Evolutionary conservation across 495 filamentous ascomycete species (phyloP).

Genomic region (Aspergillus saccharolyticus): DNA sequence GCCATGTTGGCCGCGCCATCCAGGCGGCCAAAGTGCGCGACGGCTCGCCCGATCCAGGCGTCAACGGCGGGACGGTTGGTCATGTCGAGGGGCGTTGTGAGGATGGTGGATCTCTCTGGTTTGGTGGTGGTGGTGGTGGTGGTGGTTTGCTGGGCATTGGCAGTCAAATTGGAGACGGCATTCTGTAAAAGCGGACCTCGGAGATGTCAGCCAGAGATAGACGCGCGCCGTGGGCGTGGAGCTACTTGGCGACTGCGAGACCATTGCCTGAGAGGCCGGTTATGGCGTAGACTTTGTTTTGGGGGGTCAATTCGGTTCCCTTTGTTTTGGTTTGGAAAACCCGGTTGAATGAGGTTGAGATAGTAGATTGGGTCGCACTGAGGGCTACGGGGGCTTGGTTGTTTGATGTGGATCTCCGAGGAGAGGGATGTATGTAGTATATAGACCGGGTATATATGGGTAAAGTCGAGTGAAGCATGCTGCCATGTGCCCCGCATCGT

Average conservation of each 20-base stretch:
- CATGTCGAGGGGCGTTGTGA: too few relatives aligned
- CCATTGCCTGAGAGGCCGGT: conserved; percentile 56
- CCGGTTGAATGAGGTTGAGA: too few relatives aligned
- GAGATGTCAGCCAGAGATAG: conserved; percentile 51
- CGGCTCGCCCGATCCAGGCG: conserved; percentile 41
- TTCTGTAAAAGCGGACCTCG: conserved; percentile 27
- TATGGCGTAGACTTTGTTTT: conserved; percentile 47
- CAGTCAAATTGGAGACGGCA: conserved; percentile 13
- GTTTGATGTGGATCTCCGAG: neutral
- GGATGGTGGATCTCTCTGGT: too few relatives aligned
- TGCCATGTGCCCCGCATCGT: neutral
- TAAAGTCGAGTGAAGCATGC: neutral
- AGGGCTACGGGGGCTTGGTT: too few relatives aligned
- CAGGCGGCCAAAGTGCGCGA: conserved; percentile 40
- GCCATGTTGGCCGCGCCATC: conserved; percentile 58
- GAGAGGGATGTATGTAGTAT: neutral
- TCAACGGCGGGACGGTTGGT: conserved; percentile 35
- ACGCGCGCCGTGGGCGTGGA: conserved; percentile 43
- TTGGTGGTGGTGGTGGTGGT: conserved; percentile 14
- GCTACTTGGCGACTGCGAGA: conserved; percentile 48
- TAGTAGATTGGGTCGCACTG: too few relatives aligned
- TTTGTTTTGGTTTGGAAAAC: too few relatives aligned
- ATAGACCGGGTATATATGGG: neutral
- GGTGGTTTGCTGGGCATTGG: neutral
- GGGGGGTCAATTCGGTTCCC: conserved; percentile 24